phyloP scores from a whole-genome alignment of 768 basidiomycete genomes.

The Russula sp. region DNA sequence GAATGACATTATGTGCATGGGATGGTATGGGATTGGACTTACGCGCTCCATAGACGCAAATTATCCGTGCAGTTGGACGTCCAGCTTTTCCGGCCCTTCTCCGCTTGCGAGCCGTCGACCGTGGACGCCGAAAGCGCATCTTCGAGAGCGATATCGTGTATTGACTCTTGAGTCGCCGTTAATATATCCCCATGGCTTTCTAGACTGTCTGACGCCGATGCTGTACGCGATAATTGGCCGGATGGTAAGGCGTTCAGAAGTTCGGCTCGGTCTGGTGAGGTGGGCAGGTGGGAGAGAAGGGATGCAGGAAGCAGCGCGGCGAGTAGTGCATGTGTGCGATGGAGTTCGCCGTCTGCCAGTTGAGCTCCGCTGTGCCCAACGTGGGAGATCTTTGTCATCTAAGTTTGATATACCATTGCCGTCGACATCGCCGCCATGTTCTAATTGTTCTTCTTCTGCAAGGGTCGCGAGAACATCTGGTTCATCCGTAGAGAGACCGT shows the following conservation, averaged over 20 bases:
- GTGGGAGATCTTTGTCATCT: constrained; percentile 71
- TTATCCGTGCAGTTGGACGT: constrained; percentile 88
- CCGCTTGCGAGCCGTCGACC: constrained; percentile 37
- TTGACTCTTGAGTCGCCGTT: constrained; percentile 64
- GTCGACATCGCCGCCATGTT: constrained; percentile 19
- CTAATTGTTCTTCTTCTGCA: constrained; percentile 49
- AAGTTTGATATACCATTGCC: constrained; percentile 36
- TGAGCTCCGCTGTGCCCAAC: constrained; percentile 64
- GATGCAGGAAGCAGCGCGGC: constrained; percentile 55
- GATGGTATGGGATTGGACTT: constrained; percentile 36
- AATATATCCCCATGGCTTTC: constrained; percentile 87
- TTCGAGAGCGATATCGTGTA: constrained; percentile 77
- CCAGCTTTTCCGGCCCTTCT: constrained; percentile 60
- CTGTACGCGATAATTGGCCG: constrained; percentile 81
- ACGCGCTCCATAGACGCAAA: constrained; percentile 82
- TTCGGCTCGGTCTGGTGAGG: constrained; percentile 35
- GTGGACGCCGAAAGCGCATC: constrained; percentile 40
- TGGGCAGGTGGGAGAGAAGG: constrained; percentile 43
- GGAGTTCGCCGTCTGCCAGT: constrained; percentile 57
- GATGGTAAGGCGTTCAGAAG: constrained; percentile 62
- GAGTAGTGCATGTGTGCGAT: constrained; percentile 62
- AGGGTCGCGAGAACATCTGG: constrained; percentile 53
- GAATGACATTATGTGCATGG: background rate
- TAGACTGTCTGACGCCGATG: constrained; percentile 70
- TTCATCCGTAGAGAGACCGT: constrained; percentile 50